These are phyloP conservation scores for Fonsecaea nubica DNA, from an alignment of 2,329 filamentous ascomycete genomes.

Conservation along the genomic window DNA sequence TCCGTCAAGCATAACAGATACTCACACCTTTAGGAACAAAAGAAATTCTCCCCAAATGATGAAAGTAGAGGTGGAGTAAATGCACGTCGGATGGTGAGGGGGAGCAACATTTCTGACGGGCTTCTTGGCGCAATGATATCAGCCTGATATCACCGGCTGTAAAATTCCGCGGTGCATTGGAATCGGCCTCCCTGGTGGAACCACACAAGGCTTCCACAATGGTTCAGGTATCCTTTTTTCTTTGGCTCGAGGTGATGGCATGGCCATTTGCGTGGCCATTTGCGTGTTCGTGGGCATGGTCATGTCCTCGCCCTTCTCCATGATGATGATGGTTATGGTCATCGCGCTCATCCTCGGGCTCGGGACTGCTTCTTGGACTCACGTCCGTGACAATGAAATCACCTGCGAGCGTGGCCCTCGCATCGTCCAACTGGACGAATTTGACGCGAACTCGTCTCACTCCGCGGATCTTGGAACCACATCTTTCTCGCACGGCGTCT, in stretches of 20 bases:
- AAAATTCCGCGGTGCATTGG: background rate
- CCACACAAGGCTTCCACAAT: background rate
- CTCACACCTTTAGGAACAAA: conserved; percentile 15
- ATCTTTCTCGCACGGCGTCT: conserved; percentile 70
- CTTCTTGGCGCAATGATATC: conserved; percentile 39
- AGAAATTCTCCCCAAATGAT: background rate
- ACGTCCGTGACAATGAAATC: conserved; percentile 77
- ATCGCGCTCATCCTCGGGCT: conserved; percentile 62
- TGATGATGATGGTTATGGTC: conserved; percentile 49
- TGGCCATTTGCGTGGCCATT: conserved; percentile 23
- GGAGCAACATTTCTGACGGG: conserved; percentile 25
- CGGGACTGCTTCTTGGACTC: conserved; percentile 63
- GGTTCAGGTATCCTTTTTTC: conserved; percentile 29
- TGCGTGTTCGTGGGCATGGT: conserved; percentile 20
- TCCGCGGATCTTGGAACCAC: conserved; percentile 80
- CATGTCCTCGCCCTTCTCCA: conserved; percentile 15
- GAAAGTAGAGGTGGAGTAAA: conserved; percentile 26
- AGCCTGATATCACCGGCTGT: conserved; percentile 36
- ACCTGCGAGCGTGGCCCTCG: conserved; percentile 68
- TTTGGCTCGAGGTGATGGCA: conserved; percentile 18
- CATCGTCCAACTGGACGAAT: conserved; percentile 74
- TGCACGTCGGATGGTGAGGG: conserved; percentile 10
- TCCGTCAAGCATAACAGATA: background rate
- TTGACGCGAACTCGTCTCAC: conserved; percentile 82
- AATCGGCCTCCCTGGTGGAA: background rate